Percentiles rank a stretch among this genome's conserved stretches.
Conservation (phyloP, 345 rosid species). For the Linum trigynum region DNA sequence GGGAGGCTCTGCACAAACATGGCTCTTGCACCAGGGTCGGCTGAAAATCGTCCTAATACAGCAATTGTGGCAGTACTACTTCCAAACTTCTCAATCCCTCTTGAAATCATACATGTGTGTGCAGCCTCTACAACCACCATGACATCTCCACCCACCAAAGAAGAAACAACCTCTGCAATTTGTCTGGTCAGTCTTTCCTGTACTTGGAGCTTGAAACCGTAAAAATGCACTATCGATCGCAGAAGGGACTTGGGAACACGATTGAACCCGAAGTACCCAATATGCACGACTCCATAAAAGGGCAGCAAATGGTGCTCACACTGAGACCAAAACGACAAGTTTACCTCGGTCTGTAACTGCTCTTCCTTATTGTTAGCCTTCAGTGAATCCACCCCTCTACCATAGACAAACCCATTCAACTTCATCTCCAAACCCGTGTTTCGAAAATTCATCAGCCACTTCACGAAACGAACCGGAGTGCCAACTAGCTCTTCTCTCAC, state of each 20-base stretch:
- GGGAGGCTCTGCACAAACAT: conserved; percentile 54
- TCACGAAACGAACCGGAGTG: conserved; percentile 63
- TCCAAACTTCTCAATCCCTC: conserved; percentile 91
- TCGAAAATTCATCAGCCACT: conserved; percentile 82
- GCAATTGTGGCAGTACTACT: conserved; percentile 83
- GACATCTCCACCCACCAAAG: conserved; percentile 65
- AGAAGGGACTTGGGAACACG: conserved; percentile 43
- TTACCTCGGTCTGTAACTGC: conserved; percentile 50
- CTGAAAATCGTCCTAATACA: conserved; percentile 66
- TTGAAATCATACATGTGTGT: conserved; percentile 88
- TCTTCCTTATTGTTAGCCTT: conserved; percentile 19
- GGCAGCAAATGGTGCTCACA: conserved; percentile 99
- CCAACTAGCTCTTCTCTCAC: conserved; percentile 65
- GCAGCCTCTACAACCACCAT: conserved; percentile 86
- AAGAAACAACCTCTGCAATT: conserved; percentile 70
- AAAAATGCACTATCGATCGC: conserved; percentile 70
- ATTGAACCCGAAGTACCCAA: conserved; percentile 59
- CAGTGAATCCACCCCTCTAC: conserved; percentile 15
- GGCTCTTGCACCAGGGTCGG: conserved; percentile 45
- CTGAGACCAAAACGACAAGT: conserved; percentile 73
- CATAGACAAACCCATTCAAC: conserved; percentile 35
- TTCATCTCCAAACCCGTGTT: conserved; percentile 52
- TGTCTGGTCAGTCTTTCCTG: conserved; percentile 92
- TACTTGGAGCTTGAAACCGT: conserved; percentile 94
- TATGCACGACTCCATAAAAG: conserved; percentile 83